Percentiles rank a stretch among this genome's conserved stretches.
phyloP scores from a whole-genome alignment of 176 grass and related monocot species.

The Pharus latifolius region DNA sequence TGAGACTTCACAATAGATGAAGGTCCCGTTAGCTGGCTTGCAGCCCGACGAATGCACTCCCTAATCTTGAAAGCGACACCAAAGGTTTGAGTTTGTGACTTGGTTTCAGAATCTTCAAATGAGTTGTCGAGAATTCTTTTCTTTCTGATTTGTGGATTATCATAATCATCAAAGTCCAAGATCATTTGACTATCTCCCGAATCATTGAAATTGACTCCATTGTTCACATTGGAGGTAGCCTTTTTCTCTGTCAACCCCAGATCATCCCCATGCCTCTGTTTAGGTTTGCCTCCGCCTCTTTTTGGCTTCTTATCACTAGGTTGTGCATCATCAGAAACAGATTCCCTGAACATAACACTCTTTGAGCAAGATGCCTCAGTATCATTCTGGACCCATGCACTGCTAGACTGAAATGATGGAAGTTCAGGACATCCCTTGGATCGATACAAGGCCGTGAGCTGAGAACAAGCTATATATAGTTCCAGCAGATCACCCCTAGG shows the following conservation, averaged over 20 bases:
- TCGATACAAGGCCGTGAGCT: slow-evolving; percentile 48
- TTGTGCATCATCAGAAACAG: not conserved
- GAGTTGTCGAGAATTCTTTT: slow-evolving; percentile 2
- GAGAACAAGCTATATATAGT: slow-evolving; percentile 42
- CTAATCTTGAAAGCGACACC: slow-evolving; percentile 41
- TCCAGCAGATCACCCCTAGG: slow-evolving; percentile 34
- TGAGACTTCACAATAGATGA: not conserved
- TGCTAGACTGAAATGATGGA: slow-evolving; percentile 19
- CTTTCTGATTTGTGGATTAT: slow-evolving; percentile 14
- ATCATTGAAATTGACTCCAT: not conserved
- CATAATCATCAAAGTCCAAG: slow-evolving; percentile 19
- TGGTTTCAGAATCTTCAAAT: slow-evolving; percentile 8
- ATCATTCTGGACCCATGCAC: slow-evolving; percentile 14
- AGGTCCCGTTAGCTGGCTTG: slow-evolving; percentile 42
- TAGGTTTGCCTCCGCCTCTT: slow-evolving; percentile 32
- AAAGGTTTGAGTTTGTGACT: slow-evolving; percentile 7
- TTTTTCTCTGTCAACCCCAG: slow-evolving; percentile 16
- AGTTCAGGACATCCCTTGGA: slow-evolving; percentile 45
- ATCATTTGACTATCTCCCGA: slow-evolving; percentile 5
- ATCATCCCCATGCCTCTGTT: not conserved
- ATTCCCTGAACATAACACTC: not conserved
- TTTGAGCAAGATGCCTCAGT: not conserved
- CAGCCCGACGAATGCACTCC: slow-evolving; percentile 48
- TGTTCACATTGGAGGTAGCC: not conserved
- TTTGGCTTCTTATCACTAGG: slow-evolving; percentile 23